Evolutionary conservation across 148 eudicot genomes (phyloP).

Genomic region (Rhododendron ferrugineum): DNA sequence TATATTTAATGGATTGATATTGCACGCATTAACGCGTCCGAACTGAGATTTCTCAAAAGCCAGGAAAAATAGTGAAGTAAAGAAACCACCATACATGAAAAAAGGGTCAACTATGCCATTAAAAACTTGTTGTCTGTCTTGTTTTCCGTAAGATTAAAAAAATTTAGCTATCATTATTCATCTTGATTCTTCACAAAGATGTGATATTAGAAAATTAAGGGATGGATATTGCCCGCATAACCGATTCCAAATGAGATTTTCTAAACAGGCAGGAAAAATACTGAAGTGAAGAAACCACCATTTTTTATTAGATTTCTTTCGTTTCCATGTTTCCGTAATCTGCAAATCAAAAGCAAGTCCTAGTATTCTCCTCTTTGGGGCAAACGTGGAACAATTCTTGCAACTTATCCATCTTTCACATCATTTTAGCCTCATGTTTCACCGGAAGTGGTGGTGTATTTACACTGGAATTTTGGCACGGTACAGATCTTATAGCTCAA

Average conservation of each 20-base stretch:
- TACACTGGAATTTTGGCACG: background rate
- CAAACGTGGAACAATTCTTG: background rate
- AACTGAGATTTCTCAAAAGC: too few species aligned
- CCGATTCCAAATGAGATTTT: background rate
- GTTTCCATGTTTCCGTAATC: background rate
- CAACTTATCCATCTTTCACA: background rate
- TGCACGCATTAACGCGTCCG: too few species aligned
- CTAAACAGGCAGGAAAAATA: background rate
- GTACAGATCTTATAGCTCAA: background rate
- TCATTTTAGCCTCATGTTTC: background rate
- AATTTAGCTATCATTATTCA: background rate
- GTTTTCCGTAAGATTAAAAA: background rate
- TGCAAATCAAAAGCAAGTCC: background rate
- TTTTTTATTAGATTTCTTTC: background rate
- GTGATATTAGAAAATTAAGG: background rate
- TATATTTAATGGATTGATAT: too few species aligned
- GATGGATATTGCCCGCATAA: background rate
- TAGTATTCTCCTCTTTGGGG: background rate
- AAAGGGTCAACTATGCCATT: background rate
- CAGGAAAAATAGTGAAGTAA: too few species aligned
- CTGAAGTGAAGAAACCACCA: background rate
- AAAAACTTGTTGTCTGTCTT: background rate
- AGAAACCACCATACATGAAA: background rate
- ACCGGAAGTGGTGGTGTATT: background rate
- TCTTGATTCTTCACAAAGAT: background rate